Evolutionary conservation across 2,329 filamentous ascomycete species (phyloP).

Genomic region (Diaporthe humulicola): DNA sequence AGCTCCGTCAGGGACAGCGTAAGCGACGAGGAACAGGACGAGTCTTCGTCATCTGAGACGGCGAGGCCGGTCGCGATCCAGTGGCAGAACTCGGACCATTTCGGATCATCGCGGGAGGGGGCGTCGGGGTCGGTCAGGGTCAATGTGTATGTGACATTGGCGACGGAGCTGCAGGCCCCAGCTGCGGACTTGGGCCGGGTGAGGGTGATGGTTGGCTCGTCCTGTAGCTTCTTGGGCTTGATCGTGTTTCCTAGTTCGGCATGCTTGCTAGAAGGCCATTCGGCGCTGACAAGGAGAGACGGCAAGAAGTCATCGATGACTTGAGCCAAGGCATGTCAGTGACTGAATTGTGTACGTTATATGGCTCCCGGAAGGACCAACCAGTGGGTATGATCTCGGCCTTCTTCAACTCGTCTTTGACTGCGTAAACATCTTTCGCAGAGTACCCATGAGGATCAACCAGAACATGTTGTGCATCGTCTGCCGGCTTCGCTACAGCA

Average conservation of each 20-base stretch:
- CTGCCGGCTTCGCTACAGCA: neutral
- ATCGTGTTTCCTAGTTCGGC: conserved; percentile 67
- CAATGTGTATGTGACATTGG: conserved; percentile 48
- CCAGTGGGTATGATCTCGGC: conserved; percentile 46
- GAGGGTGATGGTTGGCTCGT: conserved; percentile 50
- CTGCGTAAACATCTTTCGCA: neutral
- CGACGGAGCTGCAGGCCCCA: neutral
- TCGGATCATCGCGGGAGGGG: conserved; percentile 55
- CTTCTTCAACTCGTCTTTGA: conserved; percentile 39
- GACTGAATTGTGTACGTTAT: neutral
- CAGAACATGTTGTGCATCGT: conserved; percentile 22
- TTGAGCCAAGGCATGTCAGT: conserved; percentile 44
- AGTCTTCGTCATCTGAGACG: conserved; percentile 28
- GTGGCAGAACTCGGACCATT: conserved; percentile 61
- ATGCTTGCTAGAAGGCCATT: conserved; percentile 56
- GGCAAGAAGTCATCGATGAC: conserved; percentile 73
- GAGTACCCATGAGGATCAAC: neutral
- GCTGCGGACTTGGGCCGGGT: conserved; percentile 41
- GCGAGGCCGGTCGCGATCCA: conserved; percentile 56
- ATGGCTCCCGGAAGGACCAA: conserved; percentile 1
- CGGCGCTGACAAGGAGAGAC: conserved; percentile 62
- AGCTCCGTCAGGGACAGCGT: conserved; percentile 39
- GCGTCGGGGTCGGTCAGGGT: conserved; percentile 59
- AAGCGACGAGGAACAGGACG: conserved; percentile 39
- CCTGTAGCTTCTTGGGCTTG: conserved; percentile 50